Percentiles rank a stretch among this genome's conserved stretches.
Evolutionary conservation across 1,139 yeast species (phyloP).

Genomic region (Groenewaldozyma auringiensis): DNA sequence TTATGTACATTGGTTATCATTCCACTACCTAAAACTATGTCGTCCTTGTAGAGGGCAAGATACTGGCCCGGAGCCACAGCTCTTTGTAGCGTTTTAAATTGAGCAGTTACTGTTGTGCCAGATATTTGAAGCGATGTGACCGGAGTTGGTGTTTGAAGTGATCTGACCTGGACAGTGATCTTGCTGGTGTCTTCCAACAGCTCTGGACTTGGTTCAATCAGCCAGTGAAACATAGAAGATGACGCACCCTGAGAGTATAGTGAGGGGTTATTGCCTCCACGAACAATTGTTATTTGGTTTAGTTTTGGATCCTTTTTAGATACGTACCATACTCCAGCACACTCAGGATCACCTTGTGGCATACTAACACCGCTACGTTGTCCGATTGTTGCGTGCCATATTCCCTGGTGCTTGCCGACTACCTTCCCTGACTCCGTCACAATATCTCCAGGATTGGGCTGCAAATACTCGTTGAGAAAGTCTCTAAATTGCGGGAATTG

Average conservation of each 20-base stretch:
- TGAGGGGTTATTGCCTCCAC: constrained; percentile 57
- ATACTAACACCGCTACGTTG: constrained; percentile 70
- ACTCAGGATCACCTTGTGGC: constrained; percentile 79
- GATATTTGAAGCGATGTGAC: constrained; percentile 16
- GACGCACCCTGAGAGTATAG: constrained; percentile 43
- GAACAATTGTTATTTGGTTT: constrained; percentile 73
- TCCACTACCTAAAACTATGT: constrained; percentile 75
- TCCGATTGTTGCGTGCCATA: constrained; percentile 94
- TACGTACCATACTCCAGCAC: constrained; percentile 81
- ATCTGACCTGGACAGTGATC: constrained; percentile 55
- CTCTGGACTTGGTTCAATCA: constrained; percentile 23
- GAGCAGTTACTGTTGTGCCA: constrained; percentile 24
- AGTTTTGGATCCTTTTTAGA: constrained; percentile 54
- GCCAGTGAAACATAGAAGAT: constrained; percentile 48
- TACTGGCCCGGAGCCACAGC: constrained; percentile 92
- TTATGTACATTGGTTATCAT: constrained; percentile 28
- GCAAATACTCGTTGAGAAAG: constrained; percentile 68
- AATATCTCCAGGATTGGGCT: constrained; percentile 67
- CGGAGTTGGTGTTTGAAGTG: constrained; percentile 52
- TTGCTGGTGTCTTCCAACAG: constrained; percentile 16
- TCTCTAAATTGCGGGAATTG: constrained; percentile 58
- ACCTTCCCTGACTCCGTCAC: constrained; percentile 57
- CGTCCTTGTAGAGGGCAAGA: constrained; percentile 61
- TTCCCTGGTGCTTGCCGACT: constrained; percentile 77
- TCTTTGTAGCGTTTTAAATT: constrained; percentile 41